Conservation (phyloP, 2,329 filamentous ascomycete genomes). For the Aspergillus glaucus region DNA sequence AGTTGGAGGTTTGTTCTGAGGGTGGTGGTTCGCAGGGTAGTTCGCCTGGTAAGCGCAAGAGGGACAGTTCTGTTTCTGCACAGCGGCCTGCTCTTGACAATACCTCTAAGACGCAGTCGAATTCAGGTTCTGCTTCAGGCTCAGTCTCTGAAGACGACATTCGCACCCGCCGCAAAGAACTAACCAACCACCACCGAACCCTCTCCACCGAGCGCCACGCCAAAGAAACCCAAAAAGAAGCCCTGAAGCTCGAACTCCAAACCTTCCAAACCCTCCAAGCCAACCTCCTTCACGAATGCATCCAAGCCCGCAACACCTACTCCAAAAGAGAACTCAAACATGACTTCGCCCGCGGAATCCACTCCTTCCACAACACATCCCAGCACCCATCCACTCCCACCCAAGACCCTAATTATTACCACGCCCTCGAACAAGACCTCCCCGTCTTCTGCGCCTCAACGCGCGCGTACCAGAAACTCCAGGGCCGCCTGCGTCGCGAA, state of each 20-base stretch:
- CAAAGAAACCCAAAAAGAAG: constrained; percentile 10
- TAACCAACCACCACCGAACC: background rate
- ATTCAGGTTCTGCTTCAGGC: background rate
- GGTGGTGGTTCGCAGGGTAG: background rate
- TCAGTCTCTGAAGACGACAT: background rate
- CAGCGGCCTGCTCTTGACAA: background rate
- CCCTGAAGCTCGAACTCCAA: constrained; percentile 18
- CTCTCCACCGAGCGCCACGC: background rate
- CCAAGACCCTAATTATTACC: constrained; percentile 52
- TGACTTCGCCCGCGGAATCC: constrained; percentile 2
- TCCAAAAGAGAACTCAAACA: constrained; percentile 3
- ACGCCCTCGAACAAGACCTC: constrained; percentile 48
- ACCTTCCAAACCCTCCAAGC: constrained; percentile 45
- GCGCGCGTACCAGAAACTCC: constrained; percentile 57
- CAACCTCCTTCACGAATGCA: constrained; percentile 3
- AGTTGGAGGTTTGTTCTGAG: too few species aligned
- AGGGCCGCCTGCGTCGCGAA: constrained; percentile 50
- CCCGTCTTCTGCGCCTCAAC: constrained; percentile 62
- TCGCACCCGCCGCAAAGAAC: background rate
- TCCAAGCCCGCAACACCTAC: constrained; percentile 6
- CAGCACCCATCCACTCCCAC: constrained; percentile 35
- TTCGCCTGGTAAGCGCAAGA: background rate
- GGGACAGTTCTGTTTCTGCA: background rate
- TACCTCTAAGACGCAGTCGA: background rate
- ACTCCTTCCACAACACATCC: constrained; percentile 1